phyloP scores from a whole-genome alignment of 257 asterid genomes.

The Avicennia marina region DNA sequence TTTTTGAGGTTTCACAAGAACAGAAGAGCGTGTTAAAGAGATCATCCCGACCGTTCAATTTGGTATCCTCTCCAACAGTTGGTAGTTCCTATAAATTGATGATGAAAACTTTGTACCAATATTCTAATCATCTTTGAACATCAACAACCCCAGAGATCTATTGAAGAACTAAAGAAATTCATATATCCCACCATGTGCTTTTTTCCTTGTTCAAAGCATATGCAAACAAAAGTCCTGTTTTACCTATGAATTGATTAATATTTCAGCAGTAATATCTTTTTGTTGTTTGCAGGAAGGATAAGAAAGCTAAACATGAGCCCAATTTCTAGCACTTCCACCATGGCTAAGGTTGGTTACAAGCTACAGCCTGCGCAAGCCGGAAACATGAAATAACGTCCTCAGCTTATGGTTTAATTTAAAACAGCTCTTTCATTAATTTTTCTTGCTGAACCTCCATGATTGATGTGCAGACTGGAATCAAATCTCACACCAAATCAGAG shows the following conservation, averaged over 20 bases:
- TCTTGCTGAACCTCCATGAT: not conserved
- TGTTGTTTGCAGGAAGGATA: slow-evolving; percentile 48
- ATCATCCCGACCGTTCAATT: no score
- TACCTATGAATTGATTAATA: no score
- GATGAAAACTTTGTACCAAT: no score
- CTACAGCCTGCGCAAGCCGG: not conserved
- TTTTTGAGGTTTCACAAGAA: not conserved
- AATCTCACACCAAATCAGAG: slow-evolving; percentile 18
- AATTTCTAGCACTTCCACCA: slow-evolving; percentile 29
- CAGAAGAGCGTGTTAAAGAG: no score
- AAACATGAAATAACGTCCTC: not conserved
- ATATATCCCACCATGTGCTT: no score
- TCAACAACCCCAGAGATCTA: no score
- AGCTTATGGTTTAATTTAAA: not conserved
- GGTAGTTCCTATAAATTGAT: no score
- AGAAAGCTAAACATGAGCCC: slow-evolving; percentile 45
- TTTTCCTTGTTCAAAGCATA: no score
- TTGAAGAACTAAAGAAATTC: no score
- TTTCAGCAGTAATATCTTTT: not conserved
- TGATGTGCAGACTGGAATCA: slow-evolving; percentile 33
- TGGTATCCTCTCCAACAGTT: no score
- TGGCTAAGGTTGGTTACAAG: slow-evolving; percentile 47
- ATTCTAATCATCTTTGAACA: no score
- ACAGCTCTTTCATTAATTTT: not conserved
- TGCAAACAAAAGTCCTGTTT: no score